These are phyloP conservation scores for Capronia coronata DNA, from an alignment of 2,329 filamentous ascomycete species.

Conservation along the genomic window DNA sequence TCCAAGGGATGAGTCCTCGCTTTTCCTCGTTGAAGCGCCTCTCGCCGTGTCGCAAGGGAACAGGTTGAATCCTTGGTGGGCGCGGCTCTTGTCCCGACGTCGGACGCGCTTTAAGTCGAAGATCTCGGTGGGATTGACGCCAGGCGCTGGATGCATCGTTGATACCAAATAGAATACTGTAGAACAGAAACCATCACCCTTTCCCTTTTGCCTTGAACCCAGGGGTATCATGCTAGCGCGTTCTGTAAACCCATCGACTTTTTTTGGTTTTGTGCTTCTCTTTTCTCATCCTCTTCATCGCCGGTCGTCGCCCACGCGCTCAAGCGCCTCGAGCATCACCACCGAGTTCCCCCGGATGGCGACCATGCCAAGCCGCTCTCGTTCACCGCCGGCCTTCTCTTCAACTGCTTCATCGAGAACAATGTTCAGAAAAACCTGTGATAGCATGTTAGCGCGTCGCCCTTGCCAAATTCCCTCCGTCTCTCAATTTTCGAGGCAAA, in stretches of 20 bases:
- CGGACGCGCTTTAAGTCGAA: too few relatives aligned
- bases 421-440: slow-evolving; percentile 92
- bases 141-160: neutral
- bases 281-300: slow-evolving; percentile 11
- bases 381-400: slow-evolving; percentile 86
- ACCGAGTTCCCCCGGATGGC: slow-evolving; percentile 98
- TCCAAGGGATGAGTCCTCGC: slow-evolving; percentile 31
- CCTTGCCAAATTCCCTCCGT: neutral
- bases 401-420: slow-evolving; percentile 95
- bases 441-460: neutral
- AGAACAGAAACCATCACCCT: slow-evolving; percentile 10
- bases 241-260: too few relatives aligned
- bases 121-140: neutral
- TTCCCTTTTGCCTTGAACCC: slow-evolving; percentile 11
- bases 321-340: slow-evolving; percentile 74
- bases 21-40: slow-evolving; percentile 9
- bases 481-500: too few relatives aligned
- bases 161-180: slow-evolving; percentile 13
- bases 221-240: neutral
- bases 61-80: too few relatives aligned
- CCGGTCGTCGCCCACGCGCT: slow-evolving; percentile 27
- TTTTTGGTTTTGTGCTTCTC: neutral
- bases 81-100: too few relatives aligned
- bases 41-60: too few relatives aligned
- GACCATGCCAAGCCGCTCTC: slow-evolving; percentile 84